phyloP scores from a whole-genome alignment of 2,329 filamentous ascomycete species.

The Alternaria triticimaculans region DNA sequence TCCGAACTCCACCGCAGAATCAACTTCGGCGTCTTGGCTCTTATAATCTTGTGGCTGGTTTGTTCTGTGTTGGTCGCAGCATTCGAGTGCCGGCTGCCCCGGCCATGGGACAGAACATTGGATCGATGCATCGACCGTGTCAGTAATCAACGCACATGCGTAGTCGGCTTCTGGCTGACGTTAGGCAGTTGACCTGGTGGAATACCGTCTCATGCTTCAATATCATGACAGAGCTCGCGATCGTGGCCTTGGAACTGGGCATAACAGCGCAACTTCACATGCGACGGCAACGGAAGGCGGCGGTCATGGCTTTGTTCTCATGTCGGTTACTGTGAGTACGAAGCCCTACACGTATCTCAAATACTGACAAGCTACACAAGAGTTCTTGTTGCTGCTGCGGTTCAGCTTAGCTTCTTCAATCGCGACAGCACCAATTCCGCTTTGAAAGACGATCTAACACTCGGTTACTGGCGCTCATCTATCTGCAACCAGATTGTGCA shows the following conservation, averaged over 20 bases:
- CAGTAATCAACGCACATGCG: not conserved
- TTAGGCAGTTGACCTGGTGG: slow-evolving; percentile 27
- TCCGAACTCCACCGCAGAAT: slow-evolving; percentile 19
- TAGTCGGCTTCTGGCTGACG: not conserved
- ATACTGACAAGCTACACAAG: slow-evolving; percentile 9
- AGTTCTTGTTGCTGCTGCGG: slow-evolving; percentile 17
- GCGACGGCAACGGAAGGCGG: slow-evolving; percentile 17
- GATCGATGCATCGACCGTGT: slow-evolving; percentile 24
- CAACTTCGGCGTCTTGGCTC: slow-evolving; percentile 17
- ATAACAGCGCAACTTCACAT: slow-evolving; percentile 27
- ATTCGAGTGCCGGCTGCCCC: slow-evolving; percentile 25
- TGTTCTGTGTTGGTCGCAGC: slow-evolving; percentile 18
- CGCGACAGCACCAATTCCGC: slow-evolving; percentile 14
- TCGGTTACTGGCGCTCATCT: slow-evolving; percentile 38
- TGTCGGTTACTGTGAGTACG: slow-evolving; percentile 24
- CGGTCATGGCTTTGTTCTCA: slow-evolving; percentile 28
- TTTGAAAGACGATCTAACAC: slow-evolving; percentile 24
- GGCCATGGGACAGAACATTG: slow-evolving; percentile 24
- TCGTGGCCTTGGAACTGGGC: slow-evolving; percentile 28
- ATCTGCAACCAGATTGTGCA: slow-evolving; percentile 34
- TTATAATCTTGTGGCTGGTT: slow-evolving; percentile 21
- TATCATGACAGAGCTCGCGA: slow-evolving; percentile 26
- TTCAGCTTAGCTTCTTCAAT: slow-evolving; percentile 26
- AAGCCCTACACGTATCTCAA: not conserved
- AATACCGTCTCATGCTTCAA: slow-evolving; percentile 19